Evolutionary conservation across 495 filamentous ascomycete genomes (phyloP).

Genomic region (Penicillium desertorum): DNA sequence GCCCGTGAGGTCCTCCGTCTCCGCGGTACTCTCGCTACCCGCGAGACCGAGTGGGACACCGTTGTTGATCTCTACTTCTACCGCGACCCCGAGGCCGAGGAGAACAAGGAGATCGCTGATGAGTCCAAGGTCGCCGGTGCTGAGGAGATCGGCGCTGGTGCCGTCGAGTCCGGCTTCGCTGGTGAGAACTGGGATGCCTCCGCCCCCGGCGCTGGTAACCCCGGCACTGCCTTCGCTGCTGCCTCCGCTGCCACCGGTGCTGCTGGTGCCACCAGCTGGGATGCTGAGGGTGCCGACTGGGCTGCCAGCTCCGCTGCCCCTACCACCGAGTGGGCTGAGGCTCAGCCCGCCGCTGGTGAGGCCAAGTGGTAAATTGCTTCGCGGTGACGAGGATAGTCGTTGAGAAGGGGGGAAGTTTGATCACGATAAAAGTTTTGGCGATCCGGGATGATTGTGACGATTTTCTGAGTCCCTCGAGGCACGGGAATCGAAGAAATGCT

Average conservation of each 20-base stretch:
- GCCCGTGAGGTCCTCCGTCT: slow-evolving; percentile 99
- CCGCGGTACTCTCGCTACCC: slow-evolving; percentile 88
- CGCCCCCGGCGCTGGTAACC: slow-evolving; percentile 58
- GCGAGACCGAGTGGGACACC: slow-evolving; percentile 95
- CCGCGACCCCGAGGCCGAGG: slow-evolving; percentile 98
- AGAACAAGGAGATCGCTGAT: slow-evolving; percentile 83
- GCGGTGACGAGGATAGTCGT: slow-evolving; percentile 35
- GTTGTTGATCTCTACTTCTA: slow-evolving; percentile 99
- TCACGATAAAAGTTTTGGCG: slow-evolving; percentile 30
- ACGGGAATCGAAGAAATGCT: slow-evolving; percentile 23
- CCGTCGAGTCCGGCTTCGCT: slow-evolving; percentile 78
- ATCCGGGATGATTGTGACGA: slow-evolving; percentile 31
- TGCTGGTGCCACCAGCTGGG: slow-evolving; percentile 72
- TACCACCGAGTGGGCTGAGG: slow-evolving; percentile 68
- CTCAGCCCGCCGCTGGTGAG: slow-evolving; percentile 45
- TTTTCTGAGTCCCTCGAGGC: slow-evolving; percentile 13
- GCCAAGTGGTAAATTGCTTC: slow-evolving; percentile 62
- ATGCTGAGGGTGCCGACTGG: slow-evolving; percentile 73
- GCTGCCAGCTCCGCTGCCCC: slow-evolving; percentile 59
- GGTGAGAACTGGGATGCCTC: slow-evolving; percentile 57
- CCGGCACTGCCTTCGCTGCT: slow-evolving; percentile 61
- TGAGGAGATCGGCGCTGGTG: slow-evolving; percentile 79
- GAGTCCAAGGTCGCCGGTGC: slow-evolving; percentile 66
- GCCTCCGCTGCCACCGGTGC: slow-evolving; percentile 48
- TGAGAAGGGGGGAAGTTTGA: slow-evolving; percentile 34